phyloP scores from a whole-genome alignment of 2,329 filamentous ascomycete species.

The Knoxdaviesia capensis region DNA sequence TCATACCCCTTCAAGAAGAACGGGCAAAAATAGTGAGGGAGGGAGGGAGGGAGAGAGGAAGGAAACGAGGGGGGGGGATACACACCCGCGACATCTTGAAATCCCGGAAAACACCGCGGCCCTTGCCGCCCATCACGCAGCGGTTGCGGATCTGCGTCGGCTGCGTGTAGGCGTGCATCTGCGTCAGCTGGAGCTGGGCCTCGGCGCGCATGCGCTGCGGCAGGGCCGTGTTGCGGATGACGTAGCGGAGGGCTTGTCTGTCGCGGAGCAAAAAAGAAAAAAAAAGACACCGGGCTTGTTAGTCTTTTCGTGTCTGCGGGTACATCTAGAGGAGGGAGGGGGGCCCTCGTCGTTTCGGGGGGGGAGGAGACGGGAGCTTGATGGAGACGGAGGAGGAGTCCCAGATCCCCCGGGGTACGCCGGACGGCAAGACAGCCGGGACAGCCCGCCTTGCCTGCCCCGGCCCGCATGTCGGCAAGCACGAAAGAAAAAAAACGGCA shows the following conservation, averaged over 20 bases:
- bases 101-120: conserved; percentile 73
- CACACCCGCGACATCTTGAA: conserved; percentile 83
- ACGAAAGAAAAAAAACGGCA: not conserved
- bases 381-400: not conserved
- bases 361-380: not conserved
- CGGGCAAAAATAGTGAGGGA: not conserved
- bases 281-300: not conserved
- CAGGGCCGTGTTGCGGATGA: conserved; percentile 81
- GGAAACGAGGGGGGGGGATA: conserved; percentile 6
- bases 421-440: too few species aligned
- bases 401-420: not conserved
- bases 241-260: conserved; percentile 83
- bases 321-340: too few species aligned
- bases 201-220: conserved; percentile 66
- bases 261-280: not conserved
- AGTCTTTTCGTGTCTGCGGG: not conserved
- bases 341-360: not conserved
- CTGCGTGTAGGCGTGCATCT: conserved; percentile 93
- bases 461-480: not conserved
- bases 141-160: conserved; percentile 87
- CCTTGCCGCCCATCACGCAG: conserved; percentile 81
- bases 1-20: not conserved
- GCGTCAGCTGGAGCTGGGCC: conserved; percentile 76
- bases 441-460: too few species aligned
- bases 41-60: not conserved